Evolutionary conservation across 352 stramenopile genomes (phyloP).

Genomic region (Poterioochromonas sp.): DNA sequence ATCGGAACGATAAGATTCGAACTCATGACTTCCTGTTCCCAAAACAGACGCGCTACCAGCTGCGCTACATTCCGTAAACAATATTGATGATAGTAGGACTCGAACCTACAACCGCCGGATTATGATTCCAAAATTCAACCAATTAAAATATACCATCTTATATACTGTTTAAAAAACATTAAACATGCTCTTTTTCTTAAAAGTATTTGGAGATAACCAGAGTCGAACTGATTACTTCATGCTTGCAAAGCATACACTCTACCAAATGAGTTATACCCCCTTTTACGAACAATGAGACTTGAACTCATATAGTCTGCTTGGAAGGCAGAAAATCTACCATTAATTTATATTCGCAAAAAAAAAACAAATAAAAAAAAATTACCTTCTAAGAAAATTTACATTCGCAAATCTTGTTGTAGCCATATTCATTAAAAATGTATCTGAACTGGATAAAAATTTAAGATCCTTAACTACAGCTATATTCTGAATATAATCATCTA

Average conservation of each 20-base stretch:
- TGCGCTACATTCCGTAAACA: slow-evolving; percentile 32
- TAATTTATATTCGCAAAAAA: slow-evolving; percentile 35
- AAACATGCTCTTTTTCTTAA: slow-evolving; percentile 32
- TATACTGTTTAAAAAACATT: slow-evolving; percentile 33
- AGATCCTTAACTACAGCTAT: slow-evolving; percentile 31
- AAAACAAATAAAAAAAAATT: slow-evolving; percentile 42
- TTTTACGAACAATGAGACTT: slow-evolving; percentile 32
- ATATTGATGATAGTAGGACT: slow-evolving; percentile 23
- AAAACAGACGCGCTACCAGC: slow-evolving; percentile 29
- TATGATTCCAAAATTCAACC: slow-evolving; percentile 31
- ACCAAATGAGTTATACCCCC: slow-evolving; percentile 32
- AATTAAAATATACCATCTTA: slow-evolving; percentile 29
- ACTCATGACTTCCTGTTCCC: slow-evolving; percentile 30
- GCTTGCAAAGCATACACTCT: slow-evolving; percentile 33
- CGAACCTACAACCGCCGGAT: slow-evolving; percentile 21
- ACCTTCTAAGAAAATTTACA: slow-evolving; percentile 32
- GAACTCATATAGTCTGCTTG: slow-evolving; percentile 43
- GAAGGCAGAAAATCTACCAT: slow-evolving; percentile 43
- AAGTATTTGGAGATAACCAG: slow-evolving; percentile 25
- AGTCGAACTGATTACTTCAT: slow-evolving; percentile 30
- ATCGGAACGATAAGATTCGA: slow-evolving; percentile 36
- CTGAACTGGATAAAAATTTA: slow-evolving; percentile 32
- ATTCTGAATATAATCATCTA: slow-evolving; percentile 32
- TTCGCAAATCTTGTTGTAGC: slow-evolving; percentile 30
- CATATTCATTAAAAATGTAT: slow-evolving; percentile 32